Conservation (phyloP, 1,284 basidiomycete genomes). For the Tilletia indica region DNA sequence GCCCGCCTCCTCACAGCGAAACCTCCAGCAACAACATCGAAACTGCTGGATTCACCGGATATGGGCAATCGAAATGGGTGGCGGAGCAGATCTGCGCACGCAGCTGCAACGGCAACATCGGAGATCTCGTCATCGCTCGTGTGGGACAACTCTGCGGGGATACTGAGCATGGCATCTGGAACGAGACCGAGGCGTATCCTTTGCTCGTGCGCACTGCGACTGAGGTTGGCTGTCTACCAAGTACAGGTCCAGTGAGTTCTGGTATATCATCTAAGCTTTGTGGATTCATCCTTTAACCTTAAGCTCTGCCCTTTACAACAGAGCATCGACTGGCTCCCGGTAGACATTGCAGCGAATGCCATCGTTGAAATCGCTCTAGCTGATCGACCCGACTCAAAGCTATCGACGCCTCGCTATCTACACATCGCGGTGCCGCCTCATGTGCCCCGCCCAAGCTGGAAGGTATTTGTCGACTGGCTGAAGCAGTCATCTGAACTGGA, state of each 20-base stretch:
- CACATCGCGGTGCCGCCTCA: slow-evolving; percentile 17
- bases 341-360: slow-evolving; percentile 63
- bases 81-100: slow-evolving; percentile 63
- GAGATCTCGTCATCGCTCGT: slow-evolving; percentile 24
- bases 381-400: background rate
- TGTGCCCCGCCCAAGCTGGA: slow-evolving; percentile 41
- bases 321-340: slow-evolving; percentile 64
- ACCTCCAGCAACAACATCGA: slow-evolving; percentile 45
- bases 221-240: slow-evolving; percentile 60
- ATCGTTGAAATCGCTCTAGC: slow-evolving; percentile 61
- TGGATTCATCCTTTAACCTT: no score
- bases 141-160: slow-evolving; percentile 65
- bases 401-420: slow-evolving; percentile 16
- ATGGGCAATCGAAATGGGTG: slow-evolving; percentile 66
- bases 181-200: slow-evolving; percentile 63
- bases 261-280: background rate
- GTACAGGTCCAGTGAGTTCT: slow-evolving; percentile 56
- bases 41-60: slow-evolving; percentile 62
- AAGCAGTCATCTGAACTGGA: slow-evolving; percentile 65
- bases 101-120: background rate
- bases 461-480: slow-evolving; percentile 68
- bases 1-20: slow-evolving; percentile 27
- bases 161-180: slow-evolving; percentile 64
- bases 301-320: slow-evolving; percentile 9
- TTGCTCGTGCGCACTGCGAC: slow-evolving; percentile 59